Evolutionary conservation across 352 stramenopile genomes (phyloP).

Genomic region (Phytophthora nicotianae): DNA sequence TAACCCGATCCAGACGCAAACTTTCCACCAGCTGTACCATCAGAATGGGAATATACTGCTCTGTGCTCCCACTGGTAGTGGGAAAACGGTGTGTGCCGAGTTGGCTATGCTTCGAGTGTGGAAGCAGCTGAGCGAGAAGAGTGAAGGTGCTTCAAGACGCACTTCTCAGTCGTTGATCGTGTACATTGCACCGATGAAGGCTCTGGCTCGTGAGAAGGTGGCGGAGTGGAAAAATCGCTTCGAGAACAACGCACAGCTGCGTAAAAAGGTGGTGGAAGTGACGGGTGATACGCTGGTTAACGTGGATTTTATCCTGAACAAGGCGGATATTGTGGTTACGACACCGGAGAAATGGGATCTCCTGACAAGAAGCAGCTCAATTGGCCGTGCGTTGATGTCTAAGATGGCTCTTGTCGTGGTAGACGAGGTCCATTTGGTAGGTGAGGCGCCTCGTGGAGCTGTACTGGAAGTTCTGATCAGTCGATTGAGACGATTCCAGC

Average conservation of each 20-base stretch:
- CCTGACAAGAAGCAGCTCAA: slow-evolving; percentile 91
- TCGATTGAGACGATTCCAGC: slow-evolving; percentile 78
- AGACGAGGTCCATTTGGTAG: slow-evolving; percentile 98
- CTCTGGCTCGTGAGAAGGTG: slow-evolving; percentile 95
- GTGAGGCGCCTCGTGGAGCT: slow-evolving; percentile 93
- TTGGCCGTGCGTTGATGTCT: slow-evolving; percentile 71
- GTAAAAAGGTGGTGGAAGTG: slow-evolving; percentile 95
- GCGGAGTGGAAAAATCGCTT: slow-evolving; percentile 96
- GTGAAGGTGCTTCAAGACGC: slow-evolving; percentile 1
- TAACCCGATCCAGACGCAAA: slow-evolving; percentile 97
- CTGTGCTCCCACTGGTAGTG: slow-evolving; percentile 95
- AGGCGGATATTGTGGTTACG: slow-evolving; percentile 97
- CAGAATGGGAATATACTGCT: slow-evolving; percentile 96
- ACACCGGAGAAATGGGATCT: slow-evolving; percentile 99
- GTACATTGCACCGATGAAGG: slow-evolving; percentile 98
- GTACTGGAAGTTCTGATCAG: slow-evolving; percentile 93
- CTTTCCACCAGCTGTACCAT: slow-evolving; percentile 98
- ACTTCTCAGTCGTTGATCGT: slow-evolving; percentile 79
- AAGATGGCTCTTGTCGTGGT: slow-evolving; percentile 93
- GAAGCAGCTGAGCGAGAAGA: slow-evolving; percentile 46
- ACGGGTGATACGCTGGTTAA: slow-evolving; percentile 97
- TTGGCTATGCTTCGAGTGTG: slow-evolving; percentile 97
- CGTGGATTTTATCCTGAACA: slow-evolving; percentile 84
- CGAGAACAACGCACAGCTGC: slow-evolving; percentile 75
- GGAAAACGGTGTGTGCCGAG: slow-evolving; percentile 98